Conservation (phyloP, 139 green algal species). For the Coccomyxa sp. region DNA sequence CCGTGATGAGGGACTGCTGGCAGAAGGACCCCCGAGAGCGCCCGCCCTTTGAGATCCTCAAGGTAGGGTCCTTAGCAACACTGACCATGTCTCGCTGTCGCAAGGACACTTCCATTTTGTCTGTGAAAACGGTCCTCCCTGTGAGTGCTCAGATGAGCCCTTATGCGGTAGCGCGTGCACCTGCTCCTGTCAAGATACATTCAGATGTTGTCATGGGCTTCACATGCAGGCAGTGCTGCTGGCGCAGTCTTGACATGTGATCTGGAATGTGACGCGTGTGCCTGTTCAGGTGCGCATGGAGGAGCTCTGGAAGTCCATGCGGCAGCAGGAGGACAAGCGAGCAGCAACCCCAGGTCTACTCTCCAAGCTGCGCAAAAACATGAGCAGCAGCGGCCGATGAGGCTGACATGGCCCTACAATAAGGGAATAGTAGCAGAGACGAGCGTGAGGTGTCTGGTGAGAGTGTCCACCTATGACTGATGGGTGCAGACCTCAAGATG, state of each 20-base stretch:
- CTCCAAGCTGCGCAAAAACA: slow-evolving; percentile 26
- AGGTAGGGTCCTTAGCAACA: slow-evolving; percentile 27
- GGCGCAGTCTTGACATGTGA: not conserved
- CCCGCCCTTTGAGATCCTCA: slow-evolving; percentile 48
- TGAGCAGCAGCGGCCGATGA: slow-evolving; percentile 3
- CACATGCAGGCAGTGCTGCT: not conserved
- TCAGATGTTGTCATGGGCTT: not conserved
- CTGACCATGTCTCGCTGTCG: slow-evolving; percentile 41
- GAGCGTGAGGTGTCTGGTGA: too few species aligned
- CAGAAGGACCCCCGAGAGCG: slow-evolving; percentile 31
- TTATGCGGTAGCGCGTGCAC: not conserved
- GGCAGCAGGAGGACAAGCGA: slow-evolving; percentile 4
- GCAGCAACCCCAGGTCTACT: slow-evolving; percentile 11
- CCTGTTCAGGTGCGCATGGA: not conserved
- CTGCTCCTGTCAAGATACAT: not conserved
- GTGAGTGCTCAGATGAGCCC: not conserved
- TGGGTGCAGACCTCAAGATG: too few species aligned
- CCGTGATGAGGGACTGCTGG: slow-evolving; percentile 86
- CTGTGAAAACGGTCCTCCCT: not conserved
- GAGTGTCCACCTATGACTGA: too few species aligned
- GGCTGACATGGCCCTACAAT: too few species aligned
- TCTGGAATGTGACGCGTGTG: too few species aligned
- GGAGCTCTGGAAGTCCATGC: not conserved
- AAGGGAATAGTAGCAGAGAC: too few species aligned
- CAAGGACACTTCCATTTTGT: not conserved